These are phyloP conservation scores for Salix suchowensis DNA, from an alignment of 345 rosid genomes.

Conservation along the genomic window DNA sequence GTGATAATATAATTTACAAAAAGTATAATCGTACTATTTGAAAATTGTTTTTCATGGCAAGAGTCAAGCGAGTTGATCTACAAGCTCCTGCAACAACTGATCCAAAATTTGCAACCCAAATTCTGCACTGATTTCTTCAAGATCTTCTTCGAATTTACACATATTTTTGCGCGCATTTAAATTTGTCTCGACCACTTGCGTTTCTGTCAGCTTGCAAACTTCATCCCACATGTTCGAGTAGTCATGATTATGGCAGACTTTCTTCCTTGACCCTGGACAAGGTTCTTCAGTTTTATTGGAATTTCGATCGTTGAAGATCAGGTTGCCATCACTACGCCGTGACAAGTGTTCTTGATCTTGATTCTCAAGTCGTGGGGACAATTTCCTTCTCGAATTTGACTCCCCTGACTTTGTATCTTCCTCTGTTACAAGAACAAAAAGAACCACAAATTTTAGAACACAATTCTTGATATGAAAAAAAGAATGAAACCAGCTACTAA, in stretches of 20 bases:
- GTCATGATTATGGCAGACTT: neutral
- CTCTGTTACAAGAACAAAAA: slow-evolving; percentile 4
- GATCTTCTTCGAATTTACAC: slow-evolving; percentile 16
- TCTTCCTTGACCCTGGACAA: slow-evolving; percentile 11
- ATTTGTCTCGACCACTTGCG: slow-evolving; percentile 16
- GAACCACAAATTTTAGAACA: neutral
- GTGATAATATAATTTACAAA: slow-evolving; percentile 9
- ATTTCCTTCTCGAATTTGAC: slow-evolving; percentile 25
- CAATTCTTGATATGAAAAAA: neutral
- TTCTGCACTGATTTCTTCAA: slow-evolving; percentile 36
- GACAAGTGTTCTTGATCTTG: slow-evolving; percentile 3
- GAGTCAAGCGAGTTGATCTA: slow-evolving; percentile 17
- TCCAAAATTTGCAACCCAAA: slow-evolving; percentile 32
- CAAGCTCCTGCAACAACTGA: slow-evolving; percentile 35
- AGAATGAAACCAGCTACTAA: neutral
- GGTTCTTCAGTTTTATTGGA: slow-evolving; percentile 11
- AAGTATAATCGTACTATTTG: neutral
- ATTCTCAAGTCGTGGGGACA: slow-evolving; percentile 26
- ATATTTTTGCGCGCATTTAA: slow-evolving; percentile 17
- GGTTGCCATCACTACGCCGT: slow-evolving; percentile 3
- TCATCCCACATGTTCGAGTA: slow-evolving; percentile 21
- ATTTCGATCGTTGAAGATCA: slow-evolving; percentile 10
- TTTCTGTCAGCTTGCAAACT: slow-evolving; percentile 21
- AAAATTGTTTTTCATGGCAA: slow-evolving; percentile 3
- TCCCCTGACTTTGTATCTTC: slow-evolving; percentile 14